These are phyloP conservation scores for Pyracantha coccinea DNA, from an alignment of 331 rosid species.

Conservation along the genomic window DNA sequence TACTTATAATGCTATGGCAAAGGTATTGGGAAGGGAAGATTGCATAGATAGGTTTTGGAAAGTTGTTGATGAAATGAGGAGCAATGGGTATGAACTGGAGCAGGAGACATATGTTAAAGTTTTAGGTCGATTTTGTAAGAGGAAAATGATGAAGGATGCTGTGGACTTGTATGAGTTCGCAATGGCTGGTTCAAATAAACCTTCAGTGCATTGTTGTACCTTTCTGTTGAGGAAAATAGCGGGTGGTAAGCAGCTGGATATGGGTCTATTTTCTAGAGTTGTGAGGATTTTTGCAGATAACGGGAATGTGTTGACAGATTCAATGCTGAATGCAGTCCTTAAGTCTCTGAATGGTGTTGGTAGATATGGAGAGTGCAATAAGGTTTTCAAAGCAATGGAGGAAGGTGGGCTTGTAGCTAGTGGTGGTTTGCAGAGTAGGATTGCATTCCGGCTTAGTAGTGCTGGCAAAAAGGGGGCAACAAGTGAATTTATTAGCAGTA, in stretches of 20 bases:
- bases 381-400: constrained; percentile 60
- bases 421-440: constrained; percentile 26
- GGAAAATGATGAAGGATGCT: constrained; percentile 57
- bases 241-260: constrained; percentile 41
- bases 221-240: constrained; percentile 54
- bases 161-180: constrained; percentile 75
- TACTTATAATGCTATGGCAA: constrained; percentile 60
- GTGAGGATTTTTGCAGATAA: constrained; percentile 36
- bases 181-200: constrained; percentile 57
- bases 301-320: constrained; percentile 45
- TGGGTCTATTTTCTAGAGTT: constrained; percentile 42
- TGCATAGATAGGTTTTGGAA: constrained; percentile 69
- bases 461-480: constrained; percentile 48
- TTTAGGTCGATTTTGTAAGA: constrained; percentile 50
- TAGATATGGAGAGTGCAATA: constrained; percentile 37
- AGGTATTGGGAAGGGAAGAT: constrained; percentile 70
- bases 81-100: constrained; percentile 48
- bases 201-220: constrained; percentile 32
- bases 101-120: constrained; percentile 49
- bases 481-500: constrained; percentile 30
- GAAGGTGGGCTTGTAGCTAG: constrained; percentile 44
- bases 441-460: constrained; percentile 43
- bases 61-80: constrained; percentile 56
- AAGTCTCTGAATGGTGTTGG: constrained; percentile 56
- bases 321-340: constrained; percentile 39